Evolutionary conservation across 371 early-diverging fungal species (phyloP).

Genomic region (Zychaea mexicana): DNA sequence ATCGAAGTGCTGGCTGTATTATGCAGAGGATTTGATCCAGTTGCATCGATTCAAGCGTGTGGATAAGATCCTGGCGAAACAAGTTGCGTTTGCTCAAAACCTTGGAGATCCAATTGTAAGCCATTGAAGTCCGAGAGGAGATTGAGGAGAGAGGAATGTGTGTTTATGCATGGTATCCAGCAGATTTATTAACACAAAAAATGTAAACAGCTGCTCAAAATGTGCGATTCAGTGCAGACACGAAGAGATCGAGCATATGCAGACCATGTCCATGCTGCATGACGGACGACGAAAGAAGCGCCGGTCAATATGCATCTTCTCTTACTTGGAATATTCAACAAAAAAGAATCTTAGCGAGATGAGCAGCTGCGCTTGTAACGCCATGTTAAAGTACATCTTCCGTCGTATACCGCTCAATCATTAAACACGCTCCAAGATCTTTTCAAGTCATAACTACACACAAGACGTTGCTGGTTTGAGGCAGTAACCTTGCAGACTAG

Average conservation of each 20-base stretch:
- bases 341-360: too few species aligned
- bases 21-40: constrained; percentile 54
- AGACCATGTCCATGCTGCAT: background rate
- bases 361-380: too few species aligned
- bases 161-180: background rate
- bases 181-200: background rate
- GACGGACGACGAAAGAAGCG: too few species aligned
- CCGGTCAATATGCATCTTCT: too few species aligned
- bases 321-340: too few species aligned
- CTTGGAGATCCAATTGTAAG: constrained; percentile 34
- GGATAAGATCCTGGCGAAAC: constrained; percentile 30
- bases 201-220: constrained; percentile 8
- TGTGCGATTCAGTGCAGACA: constrained; percentile 17
- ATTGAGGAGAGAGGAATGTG: background rate
- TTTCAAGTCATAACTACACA: too few species aligned
- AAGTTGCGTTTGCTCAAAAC: constrained; percentile 20
- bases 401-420: too few species aligned
- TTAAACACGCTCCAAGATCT: too few species aligned
- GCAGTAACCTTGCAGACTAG: too few species aligned
- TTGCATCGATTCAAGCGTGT: constrained; percentile 33
- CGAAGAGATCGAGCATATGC: background rate
- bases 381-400: too few species aligned
- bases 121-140: background rate
- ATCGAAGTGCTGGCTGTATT: constrained; percentile 58
- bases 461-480: too few species aligned